Base-by-base conservation (phyloP, 163 green algal species). In the Smithsoniella earleae region DNA sequence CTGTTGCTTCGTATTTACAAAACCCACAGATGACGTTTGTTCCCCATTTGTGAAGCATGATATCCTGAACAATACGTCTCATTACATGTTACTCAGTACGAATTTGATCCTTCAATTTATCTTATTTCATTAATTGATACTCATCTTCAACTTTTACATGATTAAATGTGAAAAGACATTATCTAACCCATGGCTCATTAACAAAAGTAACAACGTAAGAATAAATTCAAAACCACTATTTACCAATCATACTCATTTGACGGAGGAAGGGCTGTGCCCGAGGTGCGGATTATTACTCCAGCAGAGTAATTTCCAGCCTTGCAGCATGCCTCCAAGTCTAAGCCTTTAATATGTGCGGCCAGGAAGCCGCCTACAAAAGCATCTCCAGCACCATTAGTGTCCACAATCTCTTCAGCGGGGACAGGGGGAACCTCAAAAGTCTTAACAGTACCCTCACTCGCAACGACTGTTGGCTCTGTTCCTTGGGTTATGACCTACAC, bases 351-450 rank as follows among this genome's bases (percentile, higher is more conserved):
- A 31, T 98, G 81, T 86, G 98, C 93, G 1, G 86, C 92, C n/a
- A 99, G 83, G 89, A 98, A 99, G 66, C 95, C 95, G 45, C 95
- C 95, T 34, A 97, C 91, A 77, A 97, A 96, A 3, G 93, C 91
- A 80, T 98, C 92, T 46, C 94, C 94, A 6, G 93, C 94, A 28
- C 94, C 93, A 77, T 98, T 99, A 52, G 94, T 99, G 86, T 99
- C 94, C 30, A 99, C 95, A 55, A 99, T 81, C 79, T 95, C 80
- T 40, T 96, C 88, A 73, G 89, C 86, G 40, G 82, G 31, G 25
- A 98, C 44, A 5, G 83, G 64, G 46, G 86, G 92, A 27, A 98
- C 93, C 0, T 85, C 86, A 82, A 89, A 93, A 30, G 75, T 55
- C 2, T 65, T 77, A 43, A 92, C 83, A 77, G 84, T 78, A 74